phyloP scores from a whole-genome alignment of 768 basidiomycete species.

The Kwoniella bestiolae region DNA sequence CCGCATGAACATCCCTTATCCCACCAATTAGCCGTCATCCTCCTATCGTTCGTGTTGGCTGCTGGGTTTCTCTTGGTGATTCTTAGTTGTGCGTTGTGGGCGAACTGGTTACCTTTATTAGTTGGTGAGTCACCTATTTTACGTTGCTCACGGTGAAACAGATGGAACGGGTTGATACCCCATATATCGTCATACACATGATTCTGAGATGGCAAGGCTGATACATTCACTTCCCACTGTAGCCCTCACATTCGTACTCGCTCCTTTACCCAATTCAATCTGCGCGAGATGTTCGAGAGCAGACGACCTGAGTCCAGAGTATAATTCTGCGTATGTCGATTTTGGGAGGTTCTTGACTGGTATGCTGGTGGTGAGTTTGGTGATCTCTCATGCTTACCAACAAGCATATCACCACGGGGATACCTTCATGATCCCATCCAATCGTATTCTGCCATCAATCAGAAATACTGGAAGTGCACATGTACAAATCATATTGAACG shows the following conservation, averaged over 20 bases:
- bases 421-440: no score
- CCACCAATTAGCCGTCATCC: slow-evolving; percentile 74
- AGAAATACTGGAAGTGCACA: no score
- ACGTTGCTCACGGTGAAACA: no score
- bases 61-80: slow-evolving; percentile 98
- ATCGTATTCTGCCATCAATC: no score
- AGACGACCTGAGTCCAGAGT: slow-evolving; percentile 83
- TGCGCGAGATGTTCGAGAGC: slow-evolving; percentile 84
- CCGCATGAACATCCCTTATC: background rate
- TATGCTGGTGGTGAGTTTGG: slow-evolving; percentile 75
- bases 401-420: background rate
- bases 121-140: slow-evolving; percentile 78
- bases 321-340: slow-evolving; percentile 68
- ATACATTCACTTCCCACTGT: background rate
- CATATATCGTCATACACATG: no score
- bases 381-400: no score
- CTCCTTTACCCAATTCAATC: slow-evolving; percentile 91
- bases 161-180: no score
- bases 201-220: no score
- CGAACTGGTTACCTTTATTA: slow-evolving; percentile 94
- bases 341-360: slow-evolving; percentile 94
- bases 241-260: slow-evolving; percentile 94
- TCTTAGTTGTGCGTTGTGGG: slow-evolving; percentile 91
- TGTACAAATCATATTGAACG: no score
- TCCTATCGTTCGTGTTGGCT: slow-evolving; percentile 95